Base-by-base conservation (phyloP, 176 grass and related monocot genomes). In the Ensete glaucum region DNA sequence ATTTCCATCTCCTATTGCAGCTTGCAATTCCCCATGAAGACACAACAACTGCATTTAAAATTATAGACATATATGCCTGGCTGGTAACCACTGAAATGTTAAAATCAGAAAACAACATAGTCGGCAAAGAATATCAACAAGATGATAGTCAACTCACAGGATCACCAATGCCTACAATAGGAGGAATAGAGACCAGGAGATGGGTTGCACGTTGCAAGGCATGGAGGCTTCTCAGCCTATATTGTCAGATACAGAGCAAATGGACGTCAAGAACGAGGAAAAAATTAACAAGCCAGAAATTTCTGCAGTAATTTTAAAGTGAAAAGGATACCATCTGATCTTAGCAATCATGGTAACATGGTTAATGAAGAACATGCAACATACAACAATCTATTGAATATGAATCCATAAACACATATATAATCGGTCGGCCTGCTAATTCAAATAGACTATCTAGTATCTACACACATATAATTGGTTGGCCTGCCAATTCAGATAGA, bases 111-210 rank as follows among this genome's bases (percentile, higher is more conserved):
- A 1, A 67, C 73, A 43, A 43, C 34, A 43, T 6, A 43, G 4
- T 43, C 34, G 34, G 4, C 34, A 13, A 62, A n/a, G 66, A 26
- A 67, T 9, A 83, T 50, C 9, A 11, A 77, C 25, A 49, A 60
- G 65, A 6, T 13, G 27, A 51, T 8, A 69, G 43, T 19, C 63
- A 13, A 80, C 87, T 52, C 84, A 97, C 85, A 90, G 90, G 87
- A 85, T 90, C 93, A 82, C 92, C 92, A 27, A 91, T 70, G 75
- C 75, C 71, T 58, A 72, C 26, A 55, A 89, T 53, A 62, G 92
- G 89, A 63, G 92, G 92, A 53, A 96, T 84, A 26, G 89, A 90
- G 22, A 92, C 71, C 29, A 96, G 87, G 43, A 96, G 72, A 60
- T 92, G 92, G 58, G 82, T 86, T 77, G 89, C 89, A 57, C 82